Evolutionary conservation across 305 asterid species (phyloP).

Genomic region (Ilex paraguariensis): DNA sequence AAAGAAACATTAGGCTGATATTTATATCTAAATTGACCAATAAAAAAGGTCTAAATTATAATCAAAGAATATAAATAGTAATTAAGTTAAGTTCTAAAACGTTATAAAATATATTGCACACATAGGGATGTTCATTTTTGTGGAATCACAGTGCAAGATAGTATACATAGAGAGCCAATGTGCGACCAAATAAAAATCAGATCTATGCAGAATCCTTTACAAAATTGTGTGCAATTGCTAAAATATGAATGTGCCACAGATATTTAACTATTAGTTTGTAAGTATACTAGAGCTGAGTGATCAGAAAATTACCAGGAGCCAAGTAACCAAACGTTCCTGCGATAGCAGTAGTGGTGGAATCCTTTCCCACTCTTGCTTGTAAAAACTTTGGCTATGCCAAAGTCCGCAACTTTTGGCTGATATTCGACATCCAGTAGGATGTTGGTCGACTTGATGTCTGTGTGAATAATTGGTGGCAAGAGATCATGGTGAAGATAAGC

Average conservation of each 20-base stretch:
- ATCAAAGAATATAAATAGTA: no score
- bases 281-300: background rate
- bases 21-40: no score
- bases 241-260: no score
- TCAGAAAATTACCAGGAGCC: conserved; percentile 17
- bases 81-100: no score
- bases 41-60: background rate
- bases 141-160: no score
- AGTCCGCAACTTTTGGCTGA: conserved; percentile 18
- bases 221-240: no score
- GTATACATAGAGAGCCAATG: no score
- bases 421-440: conserved; percentile 12
- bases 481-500: conserved; percentile 19
- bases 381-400: conserved; percentile 17
- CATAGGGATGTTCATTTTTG: no score
- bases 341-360: conserved; percentile 14
- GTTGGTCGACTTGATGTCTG: conserved; percentile 17
- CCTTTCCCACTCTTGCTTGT: conserved; percentile 13
- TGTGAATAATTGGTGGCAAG: conserved; percentile 11
- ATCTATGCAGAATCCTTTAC: no score
- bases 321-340: conserved; percentile 22
- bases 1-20: background rate
- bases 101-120: no score
- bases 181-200: no score
- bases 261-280: background rate